phyloP scores from a whole-genome alignment of 371 early-diverging fungal species.

The Rhizopus microsporus region DNA sequence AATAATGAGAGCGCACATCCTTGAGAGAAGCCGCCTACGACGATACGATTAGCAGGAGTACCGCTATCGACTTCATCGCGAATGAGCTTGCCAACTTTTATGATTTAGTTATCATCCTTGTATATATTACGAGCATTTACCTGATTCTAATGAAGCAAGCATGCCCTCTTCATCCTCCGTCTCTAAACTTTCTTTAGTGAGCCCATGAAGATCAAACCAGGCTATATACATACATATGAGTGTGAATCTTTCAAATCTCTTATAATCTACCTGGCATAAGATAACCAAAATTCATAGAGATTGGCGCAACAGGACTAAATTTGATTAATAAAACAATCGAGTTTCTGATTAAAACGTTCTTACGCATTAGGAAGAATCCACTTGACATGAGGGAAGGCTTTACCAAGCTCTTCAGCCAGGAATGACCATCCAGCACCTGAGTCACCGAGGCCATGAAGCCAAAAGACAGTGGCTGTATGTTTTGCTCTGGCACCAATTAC shows the following conservation, averaged over 20 bases:
- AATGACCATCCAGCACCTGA: slow-evolving; percentile 73
- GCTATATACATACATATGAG: slow-evolving; percentile 18
- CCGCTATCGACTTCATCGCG: slow-evolving; percentile 78
- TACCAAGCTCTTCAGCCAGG: slow-evolving; percentile 62
- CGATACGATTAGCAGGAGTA: slow-evolving; percentile 83
- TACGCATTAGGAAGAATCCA: slow-evolving; percentile 83
- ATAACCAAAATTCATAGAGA: slow-evolving; percentile 85
- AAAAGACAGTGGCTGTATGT: slow-evolving; percentile 82
- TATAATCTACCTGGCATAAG: slow-evolving; percentile 78
- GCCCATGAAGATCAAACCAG: slow-evolving; percentile 81
- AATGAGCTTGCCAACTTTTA: slow-evolving; percentile 69
- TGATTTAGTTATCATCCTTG: not conserved
- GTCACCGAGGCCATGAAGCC: slow-evolving; percentile 79
- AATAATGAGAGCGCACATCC: slow-evolving; percentile 83
- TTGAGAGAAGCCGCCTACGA: slow-evolving; percentile 96
- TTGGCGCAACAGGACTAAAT: slow-evolving; percentile 67
- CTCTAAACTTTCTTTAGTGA: slow-evolving; percentile 47
- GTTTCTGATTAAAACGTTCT: slow-evolving; percentile 8
- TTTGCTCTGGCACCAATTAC: slow-evolving; percentile 32
- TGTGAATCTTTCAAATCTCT: not conserved
- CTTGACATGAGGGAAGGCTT: slow-evolving; percentile 76
- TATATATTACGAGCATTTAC: slow-evolving; percentile 36
- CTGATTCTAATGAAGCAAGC: slow-evolving; percentile 56
- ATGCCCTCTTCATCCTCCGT: slow-evolving; percentile 83
- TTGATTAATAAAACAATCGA: not conserved